Percentiles rank a stretch among this genome's conserved stretches.
Evolutionary conservation across 1,139 yeast genomes (phyloP).

Genomic region (Suhomyces chickasaworum): DNA sequence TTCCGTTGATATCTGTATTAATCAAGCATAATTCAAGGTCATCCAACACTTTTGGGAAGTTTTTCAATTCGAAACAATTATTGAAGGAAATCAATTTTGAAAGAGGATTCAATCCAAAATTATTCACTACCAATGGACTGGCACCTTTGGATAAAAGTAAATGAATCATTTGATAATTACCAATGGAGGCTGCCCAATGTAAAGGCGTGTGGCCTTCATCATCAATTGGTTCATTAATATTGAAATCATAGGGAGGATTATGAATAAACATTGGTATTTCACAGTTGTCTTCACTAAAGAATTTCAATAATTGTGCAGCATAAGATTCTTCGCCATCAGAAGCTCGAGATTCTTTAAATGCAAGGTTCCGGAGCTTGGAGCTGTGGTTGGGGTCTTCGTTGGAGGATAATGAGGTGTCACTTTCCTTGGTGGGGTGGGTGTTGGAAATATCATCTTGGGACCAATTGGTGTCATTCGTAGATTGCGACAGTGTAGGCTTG

Average conservation of each 20-base stretch:
- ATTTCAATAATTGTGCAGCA: slow-evolving; percentile 56
- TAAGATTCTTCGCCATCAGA: slow-evolving; percentile 40
- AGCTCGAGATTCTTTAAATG: slow-evolving; percentile 8
- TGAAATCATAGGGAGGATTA: slow-evolving; percentile 77
- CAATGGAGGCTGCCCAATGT: slow-evolving; percentile 97
- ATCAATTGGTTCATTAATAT: slow-evolving; percentile 84
- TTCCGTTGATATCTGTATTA: slow-evolving; percentile 70
- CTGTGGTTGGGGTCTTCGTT: slow-evolving; percentile 28
- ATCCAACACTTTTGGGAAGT: slow-evolving; percentile 71
- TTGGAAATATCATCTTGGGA: slow-evolving; percentile 41
- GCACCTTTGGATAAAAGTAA: slow-evolving; percentile 73
- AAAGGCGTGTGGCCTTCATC: slow-evolving; percentile 95
- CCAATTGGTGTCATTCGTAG: slow-evolving; percentile 51
- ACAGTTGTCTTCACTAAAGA: slow-evolving; percentile 71
- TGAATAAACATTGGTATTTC: slow-evolving; percentile 74
- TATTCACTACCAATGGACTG: slow-evolving; percentile 71
- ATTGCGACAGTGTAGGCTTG: slow-evolving; percentile 41
- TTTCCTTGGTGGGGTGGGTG: slow-evolving; percentile 30
- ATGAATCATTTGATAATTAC: slow-evolving; percentile 71
- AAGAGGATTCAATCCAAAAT: slow-evolving; percentile 79
- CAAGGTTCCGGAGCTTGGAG: slow-evolving; percentile 7
- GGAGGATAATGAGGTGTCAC: slow-evolving; percentile 48
- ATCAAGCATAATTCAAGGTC: slow-evolving; percentile 69
- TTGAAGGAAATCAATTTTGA: slow-evolving; percentile 84
- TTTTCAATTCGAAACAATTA: slow-evolving; percentile 78